A percentile compares a stretch with the other conserved stretches of the same genome.
Conservation (phyloP, 2,329 filamentous ascomycete species). For the Neonectria coccinea region DNA sequence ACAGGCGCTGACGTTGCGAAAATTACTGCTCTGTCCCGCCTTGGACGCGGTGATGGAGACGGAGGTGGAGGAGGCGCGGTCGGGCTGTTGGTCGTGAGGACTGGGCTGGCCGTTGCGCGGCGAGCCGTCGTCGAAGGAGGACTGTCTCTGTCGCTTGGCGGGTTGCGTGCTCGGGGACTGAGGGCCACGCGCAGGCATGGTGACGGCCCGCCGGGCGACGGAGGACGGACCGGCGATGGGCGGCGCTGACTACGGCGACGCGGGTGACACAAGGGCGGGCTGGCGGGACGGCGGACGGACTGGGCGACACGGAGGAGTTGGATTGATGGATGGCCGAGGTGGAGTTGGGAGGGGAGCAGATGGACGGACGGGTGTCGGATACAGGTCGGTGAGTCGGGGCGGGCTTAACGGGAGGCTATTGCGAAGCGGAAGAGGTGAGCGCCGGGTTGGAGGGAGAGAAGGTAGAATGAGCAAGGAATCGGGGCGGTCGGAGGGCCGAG, state of each 20-base stretch:
- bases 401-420: slow-evolving; percentile 1
- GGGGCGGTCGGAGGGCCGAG: slow-evolving; percentile 11
- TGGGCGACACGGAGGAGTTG: slow-evolving; percentile 1
- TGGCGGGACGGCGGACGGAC: not conserved
- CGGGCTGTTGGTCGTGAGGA: slow-evolving; percentile 45
- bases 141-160: slow-evolving; percentile 68
- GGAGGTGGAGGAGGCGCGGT: slow-evolving; percentile 49
- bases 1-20: slow-evolving; percentile 92
- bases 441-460: slow-evolving; percentile 13
- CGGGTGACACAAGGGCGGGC: slow-evolving; percentile 12
- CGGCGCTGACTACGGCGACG: slow-evolving; percentile 17
- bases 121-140: slow-evolving; percentile 62
- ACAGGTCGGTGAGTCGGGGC: slow-evolving; percentile 16
- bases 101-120: slow-evolving; percentile 49
- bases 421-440: slow-evolving; percentile 23
- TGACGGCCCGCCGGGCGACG: slow-evolving; percentile 47
- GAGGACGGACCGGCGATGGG: slow-evolving; percentile 37
- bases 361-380: slow-evolving; percentile 13
- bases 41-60: slow-evolving; percentile 52
- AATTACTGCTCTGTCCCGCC: slow-evolving; percentile 71
- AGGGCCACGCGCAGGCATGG: slow-evolving; percentile 61
- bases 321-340: slow-evolving; percentile 23
- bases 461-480: not conserved
- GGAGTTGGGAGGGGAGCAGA: not conserved
- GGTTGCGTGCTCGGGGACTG: slow-evolving; percentile 64